Base-by-base conservation (phyloP, 2,329 filamentous ascomycete genomes). In the Metarhizium guizhouense region DNA sequence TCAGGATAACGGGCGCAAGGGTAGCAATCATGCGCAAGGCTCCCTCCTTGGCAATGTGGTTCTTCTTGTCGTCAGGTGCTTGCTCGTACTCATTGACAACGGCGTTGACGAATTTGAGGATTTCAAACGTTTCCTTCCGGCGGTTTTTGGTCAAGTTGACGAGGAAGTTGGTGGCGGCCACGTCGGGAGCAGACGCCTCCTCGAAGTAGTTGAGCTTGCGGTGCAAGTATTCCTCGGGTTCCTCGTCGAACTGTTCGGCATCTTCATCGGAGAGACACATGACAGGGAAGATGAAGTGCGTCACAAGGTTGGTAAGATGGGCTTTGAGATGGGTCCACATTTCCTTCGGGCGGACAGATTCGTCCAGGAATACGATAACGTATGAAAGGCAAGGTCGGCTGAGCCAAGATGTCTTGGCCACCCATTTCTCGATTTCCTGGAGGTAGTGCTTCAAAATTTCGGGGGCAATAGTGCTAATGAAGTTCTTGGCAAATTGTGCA, bases 201-300 rank as follows among this genome's bases (percentile, higher is more conserved):
- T 99, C 94, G 69, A 95, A 99, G 68, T 93, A 96, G 72, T 97
- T 99, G 58, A 99, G 80, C 71, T 96, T 97, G 56, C 94, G 85
- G 76, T 99, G 94, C 45, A 99, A 83, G 68, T 97, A 99, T 72
- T 99, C 94, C 59, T 94, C 89, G 5, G 94, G 94, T 67, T 99
- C 91, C 13, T 92, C 87, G 67, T 95, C 85, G 67, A 99, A 99
- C 62, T 95, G 84, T 70, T 96, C 90, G 52, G 96, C 81, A 65
- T 99, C 94, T 58, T 97, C 93, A 60, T 92, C 84, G 20, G 88
- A 88, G 63, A 96, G 85, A 72, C 94, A 99, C 58, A 99, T 79
- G 30, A 99, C 88, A 0, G 94, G 94, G 77, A 99, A 99, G 62
- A 99, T 82, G 60, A 99, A 86, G 70, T 99, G 94, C 51, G 90